A percentile compares a stretch with the other conserved stretches of the same genome.
These are phyloP conservation scores for Phytophthora ramorum DNA, from an alignment of 352 stramenopile genomes.

Conservation along the genomic window DNA sequence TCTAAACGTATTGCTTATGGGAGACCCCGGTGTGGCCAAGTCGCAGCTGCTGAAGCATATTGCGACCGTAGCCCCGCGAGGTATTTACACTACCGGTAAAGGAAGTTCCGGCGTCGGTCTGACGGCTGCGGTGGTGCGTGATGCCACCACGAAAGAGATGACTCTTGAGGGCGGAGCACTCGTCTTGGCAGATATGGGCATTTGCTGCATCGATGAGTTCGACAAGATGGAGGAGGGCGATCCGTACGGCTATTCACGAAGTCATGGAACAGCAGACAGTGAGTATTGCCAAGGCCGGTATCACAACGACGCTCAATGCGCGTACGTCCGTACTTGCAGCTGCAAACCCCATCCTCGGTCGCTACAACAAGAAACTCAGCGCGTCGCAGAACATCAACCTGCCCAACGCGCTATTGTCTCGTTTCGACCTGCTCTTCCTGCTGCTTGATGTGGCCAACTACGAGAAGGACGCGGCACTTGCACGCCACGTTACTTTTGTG, in stretches of 20 bases:
- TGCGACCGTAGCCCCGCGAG: slow-evolving; percentile 94
- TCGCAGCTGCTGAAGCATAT: slow-evolving; percentile 99
- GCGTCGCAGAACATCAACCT: slow-evolving; percentile 99
- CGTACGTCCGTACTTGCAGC: slow-evolving; percentile 98
- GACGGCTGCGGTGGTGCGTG: slow-evolving; percentile 97
- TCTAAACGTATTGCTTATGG: slow-evolving; percentile 99
- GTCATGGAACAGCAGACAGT: slow-evolving; percentile 99
- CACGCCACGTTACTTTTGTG: slow-evolving; percentile 93
- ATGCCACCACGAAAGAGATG: slow-evolving; percentile 95
- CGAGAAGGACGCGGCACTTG: slow-evolving; percentile 92
- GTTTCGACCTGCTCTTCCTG: slow-evolving; percentile 99
- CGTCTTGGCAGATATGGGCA: slow-evolving; percentile 98
- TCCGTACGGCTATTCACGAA: slow-evolving; percentile 99
- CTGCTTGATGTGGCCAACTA: slow-evolving; percentile 97
- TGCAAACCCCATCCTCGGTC: slow-evolving; percentile 98
- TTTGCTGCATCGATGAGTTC: slow-evolving; percentile 99
- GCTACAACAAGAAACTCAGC: slow-evolving; percentile 88
- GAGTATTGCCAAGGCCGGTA: slow-evolving; percentile 98
- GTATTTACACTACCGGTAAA: slow-evolving; percentile 99
- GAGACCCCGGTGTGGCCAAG: slow-evolving; percentile 98
- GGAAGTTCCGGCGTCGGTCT: slow-evolving; percentile 98
- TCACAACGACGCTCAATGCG: slow-evolving; percentile 98
- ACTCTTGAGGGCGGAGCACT: slow-evolving; percentile 95
- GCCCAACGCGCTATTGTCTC: slow-evolving; percentile 98
- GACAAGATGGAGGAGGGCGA: slow-evolving; percentile 99